phyloP scores from a whole-genome alignment of 176 grass and related monocot species.

The Oryza punctata region DNA sequence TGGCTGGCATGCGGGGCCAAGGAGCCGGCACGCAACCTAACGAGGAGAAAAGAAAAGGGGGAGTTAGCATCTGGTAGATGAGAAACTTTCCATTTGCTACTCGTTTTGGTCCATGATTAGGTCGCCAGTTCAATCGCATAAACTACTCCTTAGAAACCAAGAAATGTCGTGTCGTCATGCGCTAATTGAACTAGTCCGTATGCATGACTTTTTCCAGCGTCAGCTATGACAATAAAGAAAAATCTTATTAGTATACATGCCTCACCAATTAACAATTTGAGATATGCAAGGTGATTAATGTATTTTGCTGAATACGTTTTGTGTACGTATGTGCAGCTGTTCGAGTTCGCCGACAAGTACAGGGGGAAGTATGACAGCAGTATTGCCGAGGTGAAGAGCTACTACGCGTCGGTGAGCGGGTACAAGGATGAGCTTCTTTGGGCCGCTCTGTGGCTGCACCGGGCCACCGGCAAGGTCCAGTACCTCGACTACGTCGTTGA shows the following conservation, averaged over 20 bases:
- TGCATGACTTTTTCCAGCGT: conserved; percentile 19
- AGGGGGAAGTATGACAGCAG: conserved; percentile 75
- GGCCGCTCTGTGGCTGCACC: conserved; percentile 85
- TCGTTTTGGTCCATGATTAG: conserved; percentile 51
- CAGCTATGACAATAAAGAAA: not conserved
- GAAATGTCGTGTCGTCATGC: conserved; percentile 45
- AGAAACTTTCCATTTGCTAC: conserved; percentile 19
- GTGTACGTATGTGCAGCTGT: conserved; percentile 36
- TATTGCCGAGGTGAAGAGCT: conserved; percentile 84
- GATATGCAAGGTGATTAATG: no score
- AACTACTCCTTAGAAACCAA: conserved; percentile 42
- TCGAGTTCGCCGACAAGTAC: conserved; percentile 84
- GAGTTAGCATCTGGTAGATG: conserved; percentile 40
- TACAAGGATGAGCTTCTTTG: conserved; percentile 87
- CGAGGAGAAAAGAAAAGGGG: not conserved
- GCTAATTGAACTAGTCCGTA: conserved; percentile 38
- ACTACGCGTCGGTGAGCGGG: conserved; percentile 82
- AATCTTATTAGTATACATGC: not conserved
- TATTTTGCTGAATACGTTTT: not conserved
- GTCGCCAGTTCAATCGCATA: conserved; percentile 51
- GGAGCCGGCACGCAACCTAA: conserved; percentile 44
- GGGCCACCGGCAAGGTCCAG: conserved; percentile 51
- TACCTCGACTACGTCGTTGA: conserved; percentile 78
- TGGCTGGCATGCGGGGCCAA: conserved; percentile 42
- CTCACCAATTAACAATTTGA: no score